Conservation (phyloP, 2,329 filamentous ascomycete genomes). For the Penicillium sp. region DNA sequence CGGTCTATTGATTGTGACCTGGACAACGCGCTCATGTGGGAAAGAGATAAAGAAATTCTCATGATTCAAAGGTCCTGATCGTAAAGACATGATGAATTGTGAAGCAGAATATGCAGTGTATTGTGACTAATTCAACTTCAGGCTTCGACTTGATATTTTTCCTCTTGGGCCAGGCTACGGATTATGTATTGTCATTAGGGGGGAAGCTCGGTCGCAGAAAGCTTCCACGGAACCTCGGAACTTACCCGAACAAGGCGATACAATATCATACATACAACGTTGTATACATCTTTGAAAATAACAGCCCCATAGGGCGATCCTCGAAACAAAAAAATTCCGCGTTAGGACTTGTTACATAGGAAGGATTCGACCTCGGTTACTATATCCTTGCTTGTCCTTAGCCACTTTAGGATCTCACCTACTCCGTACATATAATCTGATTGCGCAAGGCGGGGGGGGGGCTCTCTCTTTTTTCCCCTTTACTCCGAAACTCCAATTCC, state of each 20-base stretch:
- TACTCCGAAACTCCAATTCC: not conserved
- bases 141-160: not conserved
- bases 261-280: not conserved
- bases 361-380: slow-evolving; percentile 6
- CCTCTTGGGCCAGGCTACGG: not conserved
- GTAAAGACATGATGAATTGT: slow-evolving; percentile 27
- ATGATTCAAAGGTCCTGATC: slow-evolving; percentile 16
- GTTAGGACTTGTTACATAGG: not conserved
- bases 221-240: slow-evolving; percentile 7
- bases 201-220: not conserved
- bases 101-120: slow-evolving; percentile 3
- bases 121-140: not conserved
- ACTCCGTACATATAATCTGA: slow-evolving; percentile 1
- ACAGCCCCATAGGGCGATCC: not conserved
- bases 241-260: not conserved
- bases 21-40: slow-evolving; percentile 42
- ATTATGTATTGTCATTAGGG: not conserved
- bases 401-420: not conserved
- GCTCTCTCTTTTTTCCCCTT: not conserved
- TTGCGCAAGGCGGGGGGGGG: not conserved
- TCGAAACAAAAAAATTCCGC: not conserved
- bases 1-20: slow-evolving; percentile 44
- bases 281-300: not conserved
- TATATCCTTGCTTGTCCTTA: not conserved
- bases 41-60: slow-evolving; percentile 35